Evolutionary conservation across 2,329 filamentous ascomycete genomes (phyloP), one percentile per base, ranked within the genome.

Genomic region (Thielaviopsis euricoi): DNA sequence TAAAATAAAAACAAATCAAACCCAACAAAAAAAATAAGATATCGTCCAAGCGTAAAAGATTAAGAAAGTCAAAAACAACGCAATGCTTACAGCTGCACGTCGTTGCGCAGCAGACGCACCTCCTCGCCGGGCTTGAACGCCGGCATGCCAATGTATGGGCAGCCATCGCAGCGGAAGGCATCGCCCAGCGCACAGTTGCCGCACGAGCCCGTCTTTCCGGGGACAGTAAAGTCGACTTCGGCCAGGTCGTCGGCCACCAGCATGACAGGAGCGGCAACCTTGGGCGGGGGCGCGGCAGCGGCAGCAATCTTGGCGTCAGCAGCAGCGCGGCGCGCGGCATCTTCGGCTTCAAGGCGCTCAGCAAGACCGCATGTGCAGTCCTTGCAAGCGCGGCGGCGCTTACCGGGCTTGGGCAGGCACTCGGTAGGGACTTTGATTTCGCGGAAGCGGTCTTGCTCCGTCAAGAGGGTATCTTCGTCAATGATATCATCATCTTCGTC

Each of bases 71-170:
- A 33, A 33, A 33, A 33, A 33, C 5, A 33, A 10, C 9, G 7
- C 12, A 33, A 33, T 43, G n/a, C 15, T n/a, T n/a, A 95, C 67
- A 95, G 73, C 73, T 95, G 90, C 60, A 89, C 81, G 66, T 88
- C 82, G 64, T 95, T 88, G 70, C 94, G 91, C 66, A 95, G 69
- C 61, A 98, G 75, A 66, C 83, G 79, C 55, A 97, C 89, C 73
- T 97, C 89, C 75, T 98, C 90, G 17, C 93, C 93, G 3, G 89
- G 89, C 76, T 96, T 95, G 76, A 98, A 98, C 4, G 93, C 87
- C 15, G 93, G 93, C 64, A 98, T 77, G 4, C 90, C 90, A 65
- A 95, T 87, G 68, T 93, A 95, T 1, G 90, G 90, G 65, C 77
- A 80, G 25, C 76, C 81, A 54, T 82, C 82, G 68, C 85, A 88